phyloP scores from a whole-genome alignment of 768 basidiomycete genomes.

The Suillus hirtellus region DNA sequence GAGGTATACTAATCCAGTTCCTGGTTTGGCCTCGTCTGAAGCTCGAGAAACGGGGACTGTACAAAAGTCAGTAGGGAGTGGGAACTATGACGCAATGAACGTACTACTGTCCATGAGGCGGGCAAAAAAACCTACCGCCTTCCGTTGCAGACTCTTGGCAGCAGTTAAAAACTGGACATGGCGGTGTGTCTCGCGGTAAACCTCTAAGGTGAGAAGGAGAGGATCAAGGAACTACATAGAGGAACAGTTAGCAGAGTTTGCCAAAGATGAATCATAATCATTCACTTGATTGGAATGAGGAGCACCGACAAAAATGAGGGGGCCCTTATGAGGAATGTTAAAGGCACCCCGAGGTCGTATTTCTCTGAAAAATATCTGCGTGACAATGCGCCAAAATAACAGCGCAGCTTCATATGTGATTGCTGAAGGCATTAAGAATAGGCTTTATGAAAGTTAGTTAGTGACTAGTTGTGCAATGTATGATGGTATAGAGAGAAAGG shows the following conservation, averaged over 20 bases:
- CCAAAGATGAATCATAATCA: conserved; percentile 12
- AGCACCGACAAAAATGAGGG: conserved; percentile 90
- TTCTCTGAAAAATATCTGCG: conserved; percentile 96
- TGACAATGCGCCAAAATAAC: conserved; percentile 82
- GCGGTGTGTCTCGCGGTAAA: conserved; percentile 79
- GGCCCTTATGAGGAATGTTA: conserved; percentile 88
- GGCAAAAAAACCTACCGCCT: conserved; percentile 78
- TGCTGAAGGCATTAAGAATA: conserved; percentile 22
- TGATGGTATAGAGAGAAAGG: conserved; percentile 2
- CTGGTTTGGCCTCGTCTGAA: conserved; percentile 78
- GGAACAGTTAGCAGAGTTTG: conserved; percentile 16
- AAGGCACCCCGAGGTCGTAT: conserved; percentile 92
- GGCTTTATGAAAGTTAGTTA: conserved; percentile 9
- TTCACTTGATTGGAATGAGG: conserved; percentile 89
- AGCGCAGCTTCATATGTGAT: conserved; percentile 71
- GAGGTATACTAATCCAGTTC: conserved; percentile 69
- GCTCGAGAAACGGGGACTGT: conserved; percentile 93
- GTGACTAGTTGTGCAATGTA: conserved; percentile 16
- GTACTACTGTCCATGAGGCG: conserved; percentile 86
- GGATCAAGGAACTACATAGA: conserved; percentile 84
- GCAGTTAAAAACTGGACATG: conserved; percentile 87
- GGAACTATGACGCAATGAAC: conserved; percentile 21
- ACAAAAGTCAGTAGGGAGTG: conserved; percentile 15
- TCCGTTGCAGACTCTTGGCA: conserved; percentile 82
- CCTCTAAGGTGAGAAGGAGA: conserved; percentile 79